Evolutionary conservation across 2,329 filamentous ascomycete genomes (phyloP), one percentile per base, ranked within the genome.

Genomic region (Cladosporium sp.): DNA sequence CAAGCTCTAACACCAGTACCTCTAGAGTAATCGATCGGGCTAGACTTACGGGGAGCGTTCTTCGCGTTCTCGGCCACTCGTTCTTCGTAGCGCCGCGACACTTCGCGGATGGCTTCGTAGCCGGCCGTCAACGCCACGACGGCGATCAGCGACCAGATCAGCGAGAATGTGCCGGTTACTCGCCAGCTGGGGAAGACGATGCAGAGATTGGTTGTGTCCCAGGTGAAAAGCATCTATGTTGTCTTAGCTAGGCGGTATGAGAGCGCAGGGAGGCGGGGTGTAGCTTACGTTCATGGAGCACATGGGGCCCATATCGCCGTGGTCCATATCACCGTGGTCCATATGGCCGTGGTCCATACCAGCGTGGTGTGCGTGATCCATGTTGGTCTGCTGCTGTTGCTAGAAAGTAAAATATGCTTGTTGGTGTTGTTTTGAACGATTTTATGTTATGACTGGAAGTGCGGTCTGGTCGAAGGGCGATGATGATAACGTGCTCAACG

Each of bases 181-280:
- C 92, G 93, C 95, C 95, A 99, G 80, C 89, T 88, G 73, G 85
- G 86, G 84, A 98, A 99, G 79, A 99, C 87, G 79, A 99, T 96
- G 85, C 95, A 99, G 70, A 99, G 92, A 81, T 98, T 91, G 65
- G 85, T 87, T 2, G 93, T 94, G 78, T 93, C 88, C 94, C 94
- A 99, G 68, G 93, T 98, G 83, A 99, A 99, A 71, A 98, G 88
- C 94, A 97, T 98, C 93, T 97, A 72, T 59, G 21, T 63, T 59
- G 34, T 41, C 34, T 21, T 14, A 30, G 41, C 4, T 30, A 54
- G 49, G 6, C 24, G 32, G 3, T 11, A 15, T 7, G 34, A 41
- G 32, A 6, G 32, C n/a, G 55, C 18, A 14, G 32, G 52, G 21
- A 58, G 51, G 28, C 51, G 34, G 34, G 55, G 54, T 47, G 63